phyloP scores from a whole-genome alignment of 2,329 filamentous ascomycete species.

The Verticillium dahliae region DNA sequence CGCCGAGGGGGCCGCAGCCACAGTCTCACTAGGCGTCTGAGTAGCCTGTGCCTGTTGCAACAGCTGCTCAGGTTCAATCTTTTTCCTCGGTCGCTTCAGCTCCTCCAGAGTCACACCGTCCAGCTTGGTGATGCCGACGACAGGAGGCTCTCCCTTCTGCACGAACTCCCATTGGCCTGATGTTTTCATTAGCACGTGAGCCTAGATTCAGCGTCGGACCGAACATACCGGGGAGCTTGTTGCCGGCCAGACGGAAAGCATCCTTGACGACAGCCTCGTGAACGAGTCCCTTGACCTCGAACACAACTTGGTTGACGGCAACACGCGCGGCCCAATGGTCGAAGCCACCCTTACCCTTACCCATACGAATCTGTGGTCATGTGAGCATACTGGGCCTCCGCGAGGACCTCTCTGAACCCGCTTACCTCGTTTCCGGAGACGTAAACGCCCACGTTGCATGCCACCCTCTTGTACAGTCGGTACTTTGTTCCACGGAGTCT shows the following conservation, averaged over 20 bases:
- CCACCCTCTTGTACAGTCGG: conserved; percentile 83
- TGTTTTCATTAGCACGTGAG: neutral
- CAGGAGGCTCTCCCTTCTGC: conserved; percentile 79
- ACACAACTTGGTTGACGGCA: conserved; percentile 83
- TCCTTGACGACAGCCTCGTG: conserved; percentile 94
- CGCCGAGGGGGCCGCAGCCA: conserved; percentile 25
- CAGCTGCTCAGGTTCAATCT: conserved; percentile 42
- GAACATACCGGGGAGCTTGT: conserved; percentile 81
- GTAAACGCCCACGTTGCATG: conserved; percentile 91
- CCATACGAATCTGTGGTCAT: conserved; percentile 73
- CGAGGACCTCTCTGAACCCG: neutral
- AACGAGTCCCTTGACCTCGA: conserved; percentile 84
- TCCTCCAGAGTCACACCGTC: conserved; percentile 77
- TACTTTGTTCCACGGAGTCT: conserved; percentile 88
- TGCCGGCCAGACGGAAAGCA: conserved; percentile 87
- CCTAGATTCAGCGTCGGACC: neutral
- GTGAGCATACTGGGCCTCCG: neutral
- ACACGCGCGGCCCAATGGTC: conserved; percentile 93
- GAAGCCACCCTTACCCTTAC: conserved; percentile 96
- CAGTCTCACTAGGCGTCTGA: conserved; percentile 23
- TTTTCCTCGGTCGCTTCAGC: conserved; percentile 71
- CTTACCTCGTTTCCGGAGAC: conserved; percentile 85
- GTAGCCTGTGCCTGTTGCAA: conserved; percentile 22
- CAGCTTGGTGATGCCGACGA: conserved; percentile 90
- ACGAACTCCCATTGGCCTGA: conserved; percentile 85